Evolutionary conservation across 2,329 filamentous ascomycete species (phyloP).

Genomic region (Sporothrix brunneoviolacea): DNA sequence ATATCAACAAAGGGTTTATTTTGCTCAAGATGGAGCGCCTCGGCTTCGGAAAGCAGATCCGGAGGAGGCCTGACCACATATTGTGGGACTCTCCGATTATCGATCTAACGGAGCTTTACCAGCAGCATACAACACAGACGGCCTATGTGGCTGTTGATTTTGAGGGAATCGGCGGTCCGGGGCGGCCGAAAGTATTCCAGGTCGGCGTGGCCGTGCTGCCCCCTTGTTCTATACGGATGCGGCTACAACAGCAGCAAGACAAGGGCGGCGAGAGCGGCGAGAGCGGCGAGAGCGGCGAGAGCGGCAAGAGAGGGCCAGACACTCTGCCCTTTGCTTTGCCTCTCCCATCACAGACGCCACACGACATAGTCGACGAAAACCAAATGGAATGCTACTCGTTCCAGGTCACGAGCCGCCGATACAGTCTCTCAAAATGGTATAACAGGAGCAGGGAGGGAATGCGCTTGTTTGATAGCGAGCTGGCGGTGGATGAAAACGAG

Average conservation of each 20-base stretch:
- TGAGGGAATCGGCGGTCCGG: neutral
- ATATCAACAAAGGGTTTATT: too few species aligned
- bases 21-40: too few species aligned
- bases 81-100: neutral
- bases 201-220: neutral
- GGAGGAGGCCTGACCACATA: neutral
- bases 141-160: neutral
- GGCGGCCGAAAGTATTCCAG: neutral
- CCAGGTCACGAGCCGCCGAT: neutral
- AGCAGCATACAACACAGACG: neutral
- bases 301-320: too few species aligned
- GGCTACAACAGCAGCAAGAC: neutral
- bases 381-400: neutral
- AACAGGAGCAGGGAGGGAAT: neutral
- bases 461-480: neutral
- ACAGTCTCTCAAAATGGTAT: neutral
- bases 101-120: neutral
- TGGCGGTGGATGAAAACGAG: neutral
- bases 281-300: too few species aligned
- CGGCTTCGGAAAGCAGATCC: too few species aligned
- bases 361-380: neutral
- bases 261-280: too few species aligned
- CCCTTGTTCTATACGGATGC: neutral
- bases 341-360: neutral
- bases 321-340: neutral